Evolutionary conservation across 495 filamentous ascomycete genomes (phyloP).

Genomic region (Penicillium steckii): DNA sequence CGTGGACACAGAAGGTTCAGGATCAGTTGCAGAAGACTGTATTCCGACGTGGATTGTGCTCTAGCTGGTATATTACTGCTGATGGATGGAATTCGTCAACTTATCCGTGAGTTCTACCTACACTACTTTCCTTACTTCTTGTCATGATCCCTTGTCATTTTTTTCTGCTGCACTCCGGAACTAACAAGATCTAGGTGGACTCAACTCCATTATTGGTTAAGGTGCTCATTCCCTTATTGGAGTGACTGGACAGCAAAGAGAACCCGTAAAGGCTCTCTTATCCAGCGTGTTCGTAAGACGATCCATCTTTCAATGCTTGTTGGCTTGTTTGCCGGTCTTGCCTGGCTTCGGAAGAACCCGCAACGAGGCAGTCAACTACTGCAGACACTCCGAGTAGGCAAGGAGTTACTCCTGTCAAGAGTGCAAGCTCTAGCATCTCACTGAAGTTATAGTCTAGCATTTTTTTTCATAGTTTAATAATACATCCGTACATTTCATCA

Average conservation of each 20-base stretch:
- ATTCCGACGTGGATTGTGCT: constrained; percentile 51
- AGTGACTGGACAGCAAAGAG: constrained; percentile 53
- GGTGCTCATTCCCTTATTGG: constrained; percentile 58
- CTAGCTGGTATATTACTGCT: constrained; percentile 56
- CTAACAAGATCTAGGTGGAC: constrained; percentile 35
- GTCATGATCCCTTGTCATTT: background rate
- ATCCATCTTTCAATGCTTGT: constrained; percentile 20
- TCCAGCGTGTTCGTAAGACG: constrained; percentile 19
- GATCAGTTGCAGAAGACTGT: constrained; percentile 51
- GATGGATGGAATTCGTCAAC: constrained; percentile 59
- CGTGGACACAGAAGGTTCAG: constrained; percentile 55
- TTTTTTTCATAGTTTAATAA: background rate
- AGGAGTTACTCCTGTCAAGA: constrained; percentile 11
- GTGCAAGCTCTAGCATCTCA: background rate
- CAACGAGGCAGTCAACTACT: constrained; percentile 12
- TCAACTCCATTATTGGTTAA: constrained; percentile 47
- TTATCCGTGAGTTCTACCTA: constrained; percentile 51
- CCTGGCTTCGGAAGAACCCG: constrained; percentile 19
- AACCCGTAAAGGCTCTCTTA: constrained; percentile 43
- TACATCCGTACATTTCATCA: background rate
- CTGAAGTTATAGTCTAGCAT: background rate
- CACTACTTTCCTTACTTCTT: background rate
- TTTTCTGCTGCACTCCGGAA: background rate
- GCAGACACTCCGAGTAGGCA: constrained; percentile 13
- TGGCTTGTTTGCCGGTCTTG: constrained; percentile 14